A percentile compares a stretch with the other conserved stretches of the same genome.
Evolutionary conservation across 78 protist species (phyloP).

Genomic region (Polysphondylium violaceum): DNA sequence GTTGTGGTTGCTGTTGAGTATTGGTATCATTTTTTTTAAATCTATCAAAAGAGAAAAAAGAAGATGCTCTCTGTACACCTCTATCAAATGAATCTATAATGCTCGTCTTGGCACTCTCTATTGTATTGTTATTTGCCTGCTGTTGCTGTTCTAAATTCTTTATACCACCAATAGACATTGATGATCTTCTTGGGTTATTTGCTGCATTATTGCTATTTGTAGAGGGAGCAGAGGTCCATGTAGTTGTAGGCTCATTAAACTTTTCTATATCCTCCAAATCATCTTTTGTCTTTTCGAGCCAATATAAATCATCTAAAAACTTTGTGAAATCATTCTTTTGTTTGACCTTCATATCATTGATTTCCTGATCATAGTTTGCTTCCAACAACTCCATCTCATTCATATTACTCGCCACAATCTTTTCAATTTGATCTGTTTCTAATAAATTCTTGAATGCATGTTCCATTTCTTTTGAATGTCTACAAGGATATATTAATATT

Average conservation of each 20-base stretch:
- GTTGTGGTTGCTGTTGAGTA: neutral
- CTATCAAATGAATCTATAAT: conserved; percentile 54
- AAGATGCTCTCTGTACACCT: conserved; percentile 58
- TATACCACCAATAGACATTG: too few species aligned
- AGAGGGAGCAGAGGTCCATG: neutral
- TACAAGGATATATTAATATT: neutral
- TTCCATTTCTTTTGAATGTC: conserved; percentile 61
- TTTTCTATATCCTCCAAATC: conserved; percentile 36
- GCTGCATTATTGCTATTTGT: neutral
- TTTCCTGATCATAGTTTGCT: conserved; percentile 11
- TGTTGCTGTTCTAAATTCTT: neutral
- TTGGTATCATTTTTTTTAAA: conserved; percentile 43
- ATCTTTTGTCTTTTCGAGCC: conserved; percentile 74
- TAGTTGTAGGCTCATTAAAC: conserved; percentile 1
- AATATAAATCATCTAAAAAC: conserved; percentile 58
- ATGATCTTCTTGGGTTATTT: neutral
- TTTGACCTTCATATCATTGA: conserved; percentile 12
- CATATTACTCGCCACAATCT: conserved; percentile 30
- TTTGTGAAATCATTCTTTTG: conserved; percentile 59
- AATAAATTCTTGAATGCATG: conserved; percentile 26
- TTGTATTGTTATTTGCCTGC: neutral
- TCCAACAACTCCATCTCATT: conserved; percentile 17
- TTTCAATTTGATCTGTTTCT: conserved; percentile 25
- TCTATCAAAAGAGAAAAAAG: conserved; percentile 55
- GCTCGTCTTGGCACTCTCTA: conserved; percentile 11